These are phyloP conservation scores for Malassezia japonica DNA, from an alignment of 1,284 basidiomycete species.

Conservation along the genomic window DNA sequence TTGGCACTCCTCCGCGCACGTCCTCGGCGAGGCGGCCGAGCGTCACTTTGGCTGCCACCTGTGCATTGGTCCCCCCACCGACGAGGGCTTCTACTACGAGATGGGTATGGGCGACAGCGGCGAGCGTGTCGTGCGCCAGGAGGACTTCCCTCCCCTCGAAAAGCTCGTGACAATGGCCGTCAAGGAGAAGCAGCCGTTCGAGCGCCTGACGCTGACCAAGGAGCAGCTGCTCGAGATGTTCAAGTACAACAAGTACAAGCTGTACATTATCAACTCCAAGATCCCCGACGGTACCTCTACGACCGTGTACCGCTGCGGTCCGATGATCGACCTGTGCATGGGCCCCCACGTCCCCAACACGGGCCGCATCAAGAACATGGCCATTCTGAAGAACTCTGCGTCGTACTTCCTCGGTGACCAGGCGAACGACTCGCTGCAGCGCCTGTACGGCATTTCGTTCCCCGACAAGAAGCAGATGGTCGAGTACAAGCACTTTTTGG, in stretches of 20 bases:
- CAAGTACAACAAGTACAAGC: conserved; percentile 98
- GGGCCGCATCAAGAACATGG: conserved; percentile 75
- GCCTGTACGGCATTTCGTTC: conserved; percentile 97
- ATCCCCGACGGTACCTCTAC: conserved; percentile 93
- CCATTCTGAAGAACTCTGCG: conserved; percentile 65
- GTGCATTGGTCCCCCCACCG: conserved; percentile 91
- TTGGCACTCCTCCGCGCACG: conserved; percentile 99
- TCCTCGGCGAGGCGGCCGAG: conserved; percentile 95
- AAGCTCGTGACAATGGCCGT: conserved; percentile 76
- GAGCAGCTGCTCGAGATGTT: conserved; percentile 95
- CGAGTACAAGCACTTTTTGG: conserved; percentile 92
- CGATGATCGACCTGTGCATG: conserved; percentile 94
- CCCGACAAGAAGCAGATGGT: conserved; percentile 91
- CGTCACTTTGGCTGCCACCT: conserved; percentile 94
- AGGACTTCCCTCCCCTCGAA: conserved; percentile 82
- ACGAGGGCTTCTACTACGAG: conserved; percentile 99
- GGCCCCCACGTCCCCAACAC: conserved; percentile 97
- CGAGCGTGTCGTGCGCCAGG: conserved; percentile 46
- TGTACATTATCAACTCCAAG: conserved; percentile 88
- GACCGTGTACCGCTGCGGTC: conserved; percentile 96
- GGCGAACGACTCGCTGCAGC: conserved; percentile 87
- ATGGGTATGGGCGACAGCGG: conserved; percentile 57
- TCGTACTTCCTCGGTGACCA: conserved; percentile 96
- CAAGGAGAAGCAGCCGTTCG: conserved; percentile 96
- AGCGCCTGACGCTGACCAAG: conserved; percentile 84